phyloP scores from a whole-genome alignment of 2,329 filamentous ascomycete species.

The Fusarium sp. region DNA sequence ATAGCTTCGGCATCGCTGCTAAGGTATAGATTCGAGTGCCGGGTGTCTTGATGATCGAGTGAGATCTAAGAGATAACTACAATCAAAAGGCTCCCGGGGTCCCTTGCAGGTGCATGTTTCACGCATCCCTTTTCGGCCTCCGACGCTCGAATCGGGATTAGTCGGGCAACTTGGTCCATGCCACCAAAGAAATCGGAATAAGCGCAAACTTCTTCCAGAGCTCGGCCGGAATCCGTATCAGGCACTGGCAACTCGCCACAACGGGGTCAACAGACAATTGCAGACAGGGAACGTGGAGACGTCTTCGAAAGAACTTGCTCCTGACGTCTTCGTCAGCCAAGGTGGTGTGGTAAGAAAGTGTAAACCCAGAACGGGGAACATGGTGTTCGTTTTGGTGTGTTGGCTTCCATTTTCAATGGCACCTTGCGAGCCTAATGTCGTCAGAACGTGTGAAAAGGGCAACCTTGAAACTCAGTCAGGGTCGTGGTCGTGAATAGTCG shows the following conservation, averaged over 20 bases:
- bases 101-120: slow-evolving; percentile 42
- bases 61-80: slow-evolving; percentile 39
- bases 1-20: slow-evolving; percentile 37
- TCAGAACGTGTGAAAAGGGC: slow-evolving; percentile 2
- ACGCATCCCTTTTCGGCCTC: slow-evolving; percentile 38
- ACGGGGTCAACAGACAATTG: slow-evolving; percentile 12
- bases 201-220: slow-evolving; percentile 18
- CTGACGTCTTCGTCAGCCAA: slow-evolving; percentile 15
- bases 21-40: slow-evolving; percentile 30
- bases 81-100: slow-evolving; percentile 37
- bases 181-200: slow-evolving; percentile 8
- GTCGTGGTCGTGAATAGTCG: slow-evolving; percentile 2
- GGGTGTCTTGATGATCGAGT: slow-evolving; percentile 29
- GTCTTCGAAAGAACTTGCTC: slow-evolving; percentile 8
- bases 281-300: slow-evolving; percentile 9
- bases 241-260: slow-evolving; percentile 18
- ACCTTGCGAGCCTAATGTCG: not conserved
- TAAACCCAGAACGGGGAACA: slow-evolving; percentile 13
- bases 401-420: slow-evolving; percentile 10
- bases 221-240: slow-evolving; percentile 33
- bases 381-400: slow-evolving; percentile 6
- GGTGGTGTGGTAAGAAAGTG: not conserved
- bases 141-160: slow-evolving; percentile 34
- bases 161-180: slow-evolving; percentile 26
- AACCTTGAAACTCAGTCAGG: slow-evolving; percentile 8